Evolutionary conservation across 2,329 filamentous ascomycete genomes (phyloP), one percentile per base, ranked within the genome.

Genomic region (Plectosphaerella cucumerina): DNA sequence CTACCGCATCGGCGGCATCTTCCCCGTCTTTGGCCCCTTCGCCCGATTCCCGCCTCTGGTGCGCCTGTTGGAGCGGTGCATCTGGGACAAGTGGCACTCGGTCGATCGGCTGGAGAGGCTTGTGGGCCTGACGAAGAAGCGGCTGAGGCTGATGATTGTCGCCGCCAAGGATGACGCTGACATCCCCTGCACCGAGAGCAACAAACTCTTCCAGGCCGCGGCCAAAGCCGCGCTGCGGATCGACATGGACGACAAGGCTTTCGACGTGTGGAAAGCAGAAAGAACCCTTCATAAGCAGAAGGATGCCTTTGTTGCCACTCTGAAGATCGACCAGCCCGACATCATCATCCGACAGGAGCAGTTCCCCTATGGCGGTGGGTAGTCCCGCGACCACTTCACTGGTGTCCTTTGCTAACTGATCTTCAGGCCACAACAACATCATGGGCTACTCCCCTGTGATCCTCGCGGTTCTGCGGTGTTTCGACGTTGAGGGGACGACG

Each of bases 31-130:
- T n/a, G 83, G 84, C 1, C 91, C 91, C 0, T 74, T 97, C 3
- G 73, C 80, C 6, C 70, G 74, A 3, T 88, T 88, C 64, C 88
- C 89, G 0, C 74, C 76, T 12, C 63, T 92, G 15, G 72, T 87
- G 45, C 72, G 74, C 5, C 79, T 80, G 60, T 71, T 95, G 6
- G 73, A 84, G 17, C 65, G 71, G 9, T 78, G 80, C 49, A 78
- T 96, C 12, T 73, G 87, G n/a, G 93, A 97, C 61, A 84, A 78
- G 53, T 99, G 94, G 94, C 76, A 82, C 45, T 90, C 89, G 0
- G 80, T 80, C 1, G 73, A 78, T 23, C 80, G 92, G 4, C 72
- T 97, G 10, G 72, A 73, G 49, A 81, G 76, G 44, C 69, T 83
- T 58, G 77, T 81, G 14, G 70, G 66, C 39, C 65, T 69, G 56